phyloP scores from a whole-genome alignment of 805 yeast species.

The Wickerhamomyces hampshirensis region DNA sequence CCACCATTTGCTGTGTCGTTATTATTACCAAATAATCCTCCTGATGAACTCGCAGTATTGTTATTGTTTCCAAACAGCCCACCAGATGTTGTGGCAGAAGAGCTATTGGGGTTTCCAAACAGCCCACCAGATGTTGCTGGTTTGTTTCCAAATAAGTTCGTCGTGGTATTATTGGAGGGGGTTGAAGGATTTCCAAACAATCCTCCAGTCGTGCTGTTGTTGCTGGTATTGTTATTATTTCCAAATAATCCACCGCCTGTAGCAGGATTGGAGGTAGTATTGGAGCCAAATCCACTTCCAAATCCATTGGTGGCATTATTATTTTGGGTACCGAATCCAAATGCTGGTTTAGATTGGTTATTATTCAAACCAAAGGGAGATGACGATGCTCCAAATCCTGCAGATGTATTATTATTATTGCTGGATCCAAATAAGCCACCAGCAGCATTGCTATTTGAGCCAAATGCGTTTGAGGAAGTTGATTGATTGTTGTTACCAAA shows the following conservation, averaged over 20 bases:
- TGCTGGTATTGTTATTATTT: slow-evolving; percentile 21
- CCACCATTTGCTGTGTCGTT: slow-evolving; percentile 17
- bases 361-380: slow-evolving; percentile 10
- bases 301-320: slow-evolving; percentile 4
- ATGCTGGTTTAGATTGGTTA: slow-evolving; percentile 9
- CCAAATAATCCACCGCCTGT: slow-evolving; percentile 39
- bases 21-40: slow-evolving; percentile 37
- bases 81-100: slow-evolving; percentile 13
- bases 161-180: slow-evolving; percentile 17
- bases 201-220: slow-evolving; percentile 28
- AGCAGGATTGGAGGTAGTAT: slow-evolving; percentile 18
- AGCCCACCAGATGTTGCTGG: slow-evolving; percentile 16
- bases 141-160: slow-evolving; percentile 27
- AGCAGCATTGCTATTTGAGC: slow-evolving; percentile 11
- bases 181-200: slow-evolving; percentile 33
- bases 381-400: slow-evolving; percentile 11
- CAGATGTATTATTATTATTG: slow-evolving; percentile 9
- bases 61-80: slow-evolving; percentile 38
- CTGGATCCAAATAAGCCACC: slow-evolving; percentile 23
- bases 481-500: slow-evolving; percentile 6
- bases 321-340: slow-evolving; percentile 23
- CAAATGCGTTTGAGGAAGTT: slow-evolving; percentile 12
- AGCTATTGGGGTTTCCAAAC: slow-evolving; percentile 8
- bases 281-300: slow-evolving; percentile 23
- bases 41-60: slow-evolving; percentile 9